Base-by-base conservation (phyloP, 352 stramenopile genomes). In the Pythium sukuiense region DNA sequence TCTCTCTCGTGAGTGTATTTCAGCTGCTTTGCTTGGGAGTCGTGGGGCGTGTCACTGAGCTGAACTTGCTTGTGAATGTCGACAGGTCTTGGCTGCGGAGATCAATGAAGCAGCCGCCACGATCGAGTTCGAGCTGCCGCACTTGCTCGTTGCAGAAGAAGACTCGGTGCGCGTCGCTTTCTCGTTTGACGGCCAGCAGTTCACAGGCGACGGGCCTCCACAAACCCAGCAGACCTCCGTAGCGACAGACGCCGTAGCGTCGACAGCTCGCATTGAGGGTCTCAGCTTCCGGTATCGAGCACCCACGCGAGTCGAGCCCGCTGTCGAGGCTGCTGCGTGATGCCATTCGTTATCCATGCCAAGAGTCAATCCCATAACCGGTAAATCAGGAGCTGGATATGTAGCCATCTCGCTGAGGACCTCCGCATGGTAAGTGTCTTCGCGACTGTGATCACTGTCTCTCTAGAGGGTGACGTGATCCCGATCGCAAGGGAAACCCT, bases 101-200 rank as follows among this genome's bases (percentile, higher is more conserved):
- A 43, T 66, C 0, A 55, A 65, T 14, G 66, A 66, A 52, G 3
- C 53, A 24, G 11, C 30, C 20, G 24, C 54, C 12, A 59, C 67
- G 3, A 37, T 68, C 26, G 57, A 61, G 45, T 73, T 73, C 35
- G 56, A 48, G 30, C n/a, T 73, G 20, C 67, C 67, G 33, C 14
- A 20, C 26, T 24, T 73, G 32, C 61, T 62, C 4, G 48, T 64
- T 18, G 11, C 32, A 14, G 49, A 61, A 1, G 58, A 70, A 37
- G 63, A 70, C 20, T 14, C 27, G 2, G 46, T 73, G 24, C 32
- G 20, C 27, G 67, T 73, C 1, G 54, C 49, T 2, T 69, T 70
- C 46, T 65, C 67, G 26, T 4, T 73, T 30, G 56, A 73, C 37
- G 67, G 61, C 18, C 67, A 73, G 32, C 60, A 73, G 43, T 73